Percentiles rank a stretch among this genome's conserved stretches.
phyloP scores from a whole-genome alignment of 768 basidiomycete species.

The Kwoniella dejecticola region DNA sequence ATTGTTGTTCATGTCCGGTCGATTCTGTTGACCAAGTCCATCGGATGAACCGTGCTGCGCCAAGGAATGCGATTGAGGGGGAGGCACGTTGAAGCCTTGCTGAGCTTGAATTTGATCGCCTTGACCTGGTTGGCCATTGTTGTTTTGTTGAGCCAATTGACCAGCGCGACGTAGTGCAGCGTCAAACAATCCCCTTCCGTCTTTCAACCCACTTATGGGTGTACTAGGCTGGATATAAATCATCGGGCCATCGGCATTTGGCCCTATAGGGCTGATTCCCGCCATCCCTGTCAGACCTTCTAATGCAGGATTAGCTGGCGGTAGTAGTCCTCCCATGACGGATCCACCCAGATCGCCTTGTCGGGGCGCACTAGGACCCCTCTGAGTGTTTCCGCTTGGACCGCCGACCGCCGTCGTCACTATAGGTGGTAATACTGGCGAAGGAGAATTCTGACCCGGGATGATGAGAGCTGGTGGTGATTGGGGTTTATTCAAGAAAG shows the following conservation, averaged over 20 bases:
- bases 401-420: constrained; percentile 24
- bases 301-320: constrained; percentile 45
- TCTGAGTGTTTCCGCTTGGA: constrained; percentile 9
- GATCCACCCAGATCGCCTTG: constrained; percentile 24
- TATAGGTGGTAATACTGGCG: constrained; percentile 43
- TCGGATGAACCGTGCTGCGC: constrained; percentile 9
- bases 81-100: constrained; percentile 19
- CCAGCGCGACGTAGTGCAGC: constrained; percentile 37
- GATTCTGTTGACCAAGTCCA: constrained; percentile 4
- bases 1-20: neutral
- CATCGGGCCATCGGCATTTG: constrained; percentile 47
- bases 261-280: constrained; percentile 49
- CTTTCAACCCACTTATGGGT: constrained; percentile 47
- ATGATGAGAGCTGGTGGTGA: constrained; percentile 49
- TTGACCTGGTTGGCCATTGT: too few species aligned
- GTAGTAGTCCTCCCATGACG: constrained; percentile 29
- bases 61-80: constrained; percentile 16
- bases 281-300: constrained; percentile 47
- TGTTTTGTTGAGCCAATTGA: constrained; percentile 22
- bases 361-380: constrained; percentile 7
- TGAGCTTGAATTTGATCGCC: constrained; percentile 12
- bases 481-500: constrained; percentile 42
- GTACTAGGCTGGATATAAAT: constrained; percentile 52
- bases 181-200: constrained; percentile 45
- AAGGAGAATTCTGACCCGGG: constrained; percentile 33